Evolutionary conservation across 371 early-diverging fungal genomes (phyloP).

Genomic region (Mucor mucedo): DNA sequence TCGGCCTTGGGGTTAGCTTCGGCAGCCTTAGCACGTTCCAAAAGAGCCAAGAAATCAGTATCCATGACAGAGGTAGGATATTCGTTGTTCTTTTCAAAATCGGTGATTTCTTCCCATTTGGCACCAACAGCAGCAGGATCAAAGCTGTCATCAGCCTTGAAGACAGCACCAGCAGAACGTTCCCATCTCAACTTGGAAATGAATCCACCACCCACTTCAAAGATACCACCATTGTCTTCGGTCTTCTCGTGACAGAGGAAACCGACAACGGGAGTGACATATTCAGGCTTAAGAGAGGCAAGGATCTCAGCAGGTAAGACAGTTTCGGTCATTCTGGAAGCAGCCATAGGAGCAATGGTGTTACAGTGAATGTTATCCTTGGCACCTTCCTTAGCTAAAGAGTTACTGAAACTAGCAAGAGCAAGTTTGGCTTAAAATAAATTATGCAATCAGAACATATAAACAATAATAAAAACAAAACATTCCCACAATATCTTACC

Average conservation of each 20-base stretch:
- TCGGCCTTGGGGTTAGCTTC: conserved; percentile 64
- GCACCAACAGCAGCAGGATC: conserved; percentile 82
- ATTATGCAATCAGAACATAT: neutral
- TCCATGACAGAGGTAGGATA: conserved; percentile 83
- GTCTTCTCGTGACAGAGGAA: conserved; percentile 90
- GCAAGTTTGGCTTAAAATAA: conserved; percentile 84
- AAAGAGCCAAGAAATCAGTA: conserved; percentile 82
- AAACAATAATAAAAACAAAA: conserved; percentile 3
- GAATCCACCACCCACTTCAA: conserved; percentile 96
- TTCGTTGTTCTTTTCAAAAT: conserved; percentile 69
- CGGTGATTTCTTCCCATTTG: conserved; percentile 78
- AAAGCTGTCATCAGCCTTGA: conserved; percentile 89
- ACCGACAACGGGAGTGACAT: conserved; percentile 94
- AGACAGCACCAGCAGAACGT: conserved; percentile 88
- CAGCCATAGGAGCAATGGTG: conserved; percentile 97
- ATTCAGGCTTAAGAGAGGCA: conserved; percentile 93
- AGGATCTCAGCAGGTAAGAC: conserved; percentile 95
- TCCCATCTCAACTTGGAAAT: conserved; percentile 94
- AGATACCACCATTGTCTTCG: conserved; percentile 86
- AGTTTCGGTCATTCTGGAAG: conserved; percentile 95
- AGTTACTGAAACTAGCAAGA: conserved; percentile 86
- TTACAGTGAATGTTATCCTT: conserved; percentile 92
- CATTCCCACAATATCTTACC: conserved; percentile 33
- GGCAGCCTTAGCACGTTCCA: conserved; percentile 78
- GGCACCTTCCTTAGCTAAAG: conserved; percentile 94